Evolutionary conservation across 1,139 yeast species (phyloP).

Genomic region (Citeromyces siamensis): DNA sequence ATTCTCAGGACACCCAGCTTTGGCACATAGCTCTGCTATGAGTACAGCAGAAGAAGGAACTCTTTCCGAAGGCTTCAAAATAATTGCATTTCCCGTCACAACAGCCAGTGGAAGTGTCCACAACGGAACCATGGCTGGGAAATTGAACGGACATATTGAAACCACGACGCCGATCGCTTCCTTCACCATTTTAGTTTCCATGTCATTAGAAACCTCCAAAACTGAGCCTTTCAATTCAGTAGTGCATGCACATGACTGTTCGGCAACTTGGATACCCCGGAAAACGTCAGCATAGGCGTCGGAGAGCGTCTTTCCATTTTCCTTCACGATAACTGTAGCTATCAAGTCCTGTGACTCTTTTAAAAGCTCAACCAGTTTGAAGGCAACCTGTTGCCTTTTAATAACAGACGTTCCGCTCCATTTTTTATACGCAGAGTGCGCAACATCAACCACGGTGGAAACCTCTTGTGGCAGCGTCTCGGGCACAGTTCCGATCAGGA

Average conservation of each 20-base stretch:
- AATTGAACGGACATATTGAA: constrained; percentile 19
- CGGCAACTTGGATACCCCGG: constrained; percentile 76
- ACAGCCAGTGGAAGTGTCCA: constrained; percentile 72
- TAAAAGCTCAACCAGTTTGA: constrained; percentile 57
- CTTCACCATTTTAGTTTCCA: constrained; percentile 73
- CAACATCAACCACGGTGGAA: constrained; percentile 54
- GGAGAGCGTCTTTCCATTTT: constrained; percentile 71
- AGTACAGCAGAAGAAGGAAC: constrained; percentile 74
- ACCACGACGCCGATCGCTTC: constrained; percentile 26
- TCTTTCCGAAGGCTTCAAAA: constrained; percentile 69
- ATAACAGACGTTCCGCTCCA: constrained; percentile 53
- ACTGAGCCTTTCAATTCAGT: constrained; percentile 55
- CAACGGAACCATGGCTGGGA: constrained; percentile 41
- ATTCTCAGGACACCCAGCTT: constrained; percentile 76
- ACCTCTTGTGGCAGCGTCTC: constrained; percentile 60
- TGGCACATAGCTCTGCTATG: constrained; percentile 58
- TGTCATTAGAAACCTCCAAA: constrained; percentile 59
- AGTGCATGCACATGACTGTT: constrained; percentile 47
- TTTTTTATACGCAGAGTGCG: constrained; percentile 43
- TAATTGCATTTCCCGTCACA: constrained; percentile 70
- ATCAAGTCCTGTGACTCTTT: constrained; percentile 59
- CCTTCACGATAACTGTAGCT: constrained; percentile 62
- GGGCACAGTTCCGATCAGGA: constrained; percentile 57
- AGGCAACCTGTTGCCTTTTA: constrained; percentile 66
- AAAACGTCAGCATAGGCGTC: constrained; percentile 76